Evolutionary conservation across 1,284 basidiomycete species (phyloP).

Genomic region (Somion occarium): DNA sequence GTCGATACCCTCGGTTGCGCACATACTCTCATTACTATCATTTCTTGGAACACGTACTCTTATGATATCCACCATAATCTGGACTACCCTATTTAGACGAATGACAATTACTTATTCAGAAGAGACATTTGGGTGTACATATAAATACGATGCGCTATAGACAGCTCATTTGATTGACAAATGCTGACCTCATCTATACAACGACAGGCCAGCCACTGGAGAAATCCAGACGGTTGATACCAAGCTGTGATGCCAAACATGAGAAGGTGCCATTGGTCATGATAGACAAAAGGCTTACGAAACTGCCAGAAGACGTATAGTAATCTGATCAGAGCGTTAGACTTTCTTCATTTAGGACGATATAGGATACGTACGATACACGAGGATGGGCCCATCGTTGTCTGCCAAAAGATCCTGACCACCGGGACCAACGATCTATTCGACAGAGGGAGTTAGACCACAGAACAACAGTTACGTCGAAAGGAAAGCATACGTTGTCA

Average conservation of each 20-base stretch:
- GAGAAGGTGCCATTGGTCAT: background rate
- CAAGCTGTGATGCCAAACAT: conserved; percentile 29
- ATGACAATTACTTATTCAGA: too few relatives aligned
- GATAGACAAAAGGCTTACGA: conserved; percentile 5
- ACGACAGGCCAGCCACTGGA: conserved; percentile 31
- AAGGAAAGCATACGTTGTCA: conserved; percentile 28
- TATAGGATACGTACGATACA: conserved; percentile 33
- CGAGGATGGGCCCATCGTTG: conserved; percentile 33
- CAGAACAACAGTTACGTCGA: background rate
- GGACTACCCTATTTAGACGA: too few relatives aligned
- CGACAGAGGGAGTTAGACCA: background rate
- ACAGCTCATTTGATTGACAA: too few relatives aligned
- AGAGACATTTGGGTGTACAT: too few relatives aligned
- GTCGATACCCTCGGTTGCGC: too few relatives aligned
- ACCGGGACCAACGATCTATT: conserved; percentile 47
- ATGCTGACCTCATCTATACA: conserved; percentile 3
- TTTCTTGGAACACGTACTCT: background rate
- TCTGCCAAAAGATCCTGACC: conserved; percentile 37
- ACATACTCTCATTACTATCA: background rate
- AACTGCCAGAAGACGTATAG: conserved; percentile 33
- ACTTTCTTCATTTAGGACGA: background rate
- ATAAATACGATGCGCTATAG: too few relatives aligned
- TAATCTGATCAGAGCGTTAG: conserved; percentile 33
- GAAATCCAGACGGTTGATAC: conserved; percentile 41
- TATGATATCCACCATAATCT: background rate